Evolutionary conservation across 78 protist genomes (phyloP).

Genomic region (Speleostelium caveatum): DNA sequence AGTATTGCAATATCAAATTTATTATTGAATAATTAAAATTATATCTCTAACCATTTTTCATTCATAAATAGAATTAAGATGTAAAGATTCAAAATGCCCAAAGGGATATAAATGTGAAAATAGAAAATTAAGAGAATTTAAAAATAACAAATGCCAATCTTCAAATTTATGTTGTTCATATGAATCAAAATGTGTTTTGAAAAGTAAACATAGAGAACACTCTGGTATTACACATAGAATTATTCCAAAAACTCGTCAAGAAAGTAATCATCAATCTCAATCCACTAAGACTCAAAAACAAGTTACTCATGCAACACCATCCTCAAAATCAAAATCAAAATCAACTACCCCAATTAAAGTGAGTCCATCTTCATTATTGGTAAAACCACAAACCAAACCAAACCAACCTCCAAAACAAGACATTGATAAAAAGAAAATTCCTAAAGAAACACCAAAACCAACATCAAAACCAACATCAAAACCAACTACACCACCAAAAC

Average conservation of each 20-base stretch:
- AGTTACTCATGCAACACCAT: not conserved
- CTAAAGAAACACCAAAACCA: no score
- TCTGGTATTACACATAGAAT: not conserved
- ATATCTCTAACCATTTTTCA: not conserved
- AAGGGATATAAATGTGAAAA: not conserved
- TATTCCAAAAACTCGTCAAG: not conserved
- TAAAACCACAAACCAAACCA: no score
- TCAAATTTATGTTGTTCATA: not conserved
- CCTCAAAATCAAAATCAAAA: not conserved
- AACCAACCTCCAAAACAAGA: no score
- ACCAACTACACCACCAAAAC: not conserved
- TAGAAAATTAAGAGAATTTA: not conserved
- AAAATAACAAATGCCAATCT: not conserved
- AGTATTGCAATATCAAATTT: no score
- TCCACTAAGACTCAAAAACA: not conserved
- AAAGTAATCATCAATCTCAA: not conserved
- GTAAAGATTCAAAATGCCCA: not conserved
- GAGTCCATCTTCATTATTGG: no score
- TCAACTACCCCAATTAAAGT: not conserved
- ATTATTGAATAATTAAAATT: not conserved
- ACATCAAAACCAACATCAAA: not conserved
- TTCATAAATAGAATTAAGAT: not conserved
- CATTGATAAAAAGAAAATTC: no score
- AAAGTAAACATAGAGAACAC: not conserved
- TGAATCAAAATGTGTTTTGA: not conserved